These are phyloP conservation scores for Passiflora organensis DNA, from an alignment of 345 rosid species.

Conservation along the genomic window DNA sequence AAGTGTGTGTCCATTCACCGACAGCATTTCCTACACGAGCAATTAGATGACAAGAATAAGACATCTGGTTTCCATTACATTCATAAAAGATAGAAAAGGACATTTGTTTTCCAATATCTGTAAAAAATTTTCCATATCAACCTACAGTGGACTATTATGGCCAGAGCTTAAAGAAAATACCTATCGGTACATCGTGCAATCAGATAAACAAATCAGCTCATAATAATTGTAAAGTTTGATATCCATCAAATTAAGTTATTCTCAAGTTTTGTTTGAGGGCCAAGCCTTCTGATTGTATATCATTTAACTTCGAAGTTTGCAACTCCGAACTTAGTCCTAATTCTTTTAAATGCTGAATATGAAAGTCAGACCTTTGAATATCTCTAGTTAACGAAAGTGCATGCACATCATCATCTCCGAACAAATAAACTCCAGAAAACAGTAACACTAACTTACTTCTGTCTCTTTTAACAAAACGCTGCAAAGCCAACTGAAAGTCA, in stretches of 20 bases:
- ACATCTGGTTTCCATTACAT: neutral
- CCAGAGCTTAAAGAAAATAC: no score
- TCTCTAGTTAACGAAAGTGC: conserved; percentile 1
- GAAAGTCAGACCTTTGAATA: neutral
- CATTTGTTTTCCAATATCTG: no score
- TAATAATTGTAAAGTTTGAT: no score
- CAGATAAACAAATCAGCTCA: no score
- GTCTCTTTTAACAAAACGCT: conserved; percentile 55
- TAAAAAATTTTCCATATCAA: no score
- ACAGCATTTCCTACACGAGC: conserved; percentile 48
- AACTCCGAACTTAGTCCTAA: neutral
- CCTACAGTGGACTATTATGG: no score
- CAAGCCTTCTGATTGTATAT: no score
- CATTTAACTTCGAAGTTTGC: neutral
- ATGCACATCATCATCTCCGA: neutral
- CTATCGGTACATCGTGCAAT: neutral
- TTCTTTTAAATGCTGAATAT: neutral
- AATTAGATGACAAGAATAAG: conserved; percentile 4
- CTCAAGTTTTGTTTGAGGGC: no score
- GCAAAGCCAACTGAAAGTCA: conserved; percentile 83
- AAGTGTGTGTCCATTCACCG: conserved; percentile 54
- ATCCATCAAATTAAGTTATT: no score
- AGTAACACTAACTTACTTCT: conserved; percentile 36
- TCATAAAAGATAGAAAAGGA: neutral
- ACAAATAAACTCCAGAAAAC: neutral